Evolutionary conservation across 225 moss, liverwort and hornwort genomes (phyloP).

Genomic region (Anthoceros angustus): DNA sequence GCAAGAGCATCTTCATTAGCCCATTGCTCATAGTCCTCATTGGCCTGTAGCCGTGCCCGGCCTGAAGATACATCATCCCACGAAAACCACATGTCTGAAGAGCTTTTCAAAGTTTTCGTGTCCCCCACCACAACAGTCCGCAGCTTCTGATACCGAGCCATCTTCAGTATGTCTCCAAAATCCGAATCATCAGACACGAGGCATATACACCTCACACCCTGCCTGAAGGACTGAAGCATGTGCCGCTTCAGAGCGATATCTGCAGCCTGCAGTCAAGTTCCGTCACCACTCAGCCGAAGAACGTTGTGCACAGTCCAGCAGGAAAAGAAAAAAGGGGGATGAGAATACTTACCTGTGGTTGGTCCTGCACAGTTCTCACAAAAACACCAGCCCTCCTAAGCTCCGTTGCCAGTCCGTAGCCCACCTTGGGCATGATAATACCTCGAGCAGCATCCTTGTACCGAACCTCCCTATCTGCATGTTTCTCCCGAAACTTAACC

Average conservation of each 20-base stretch:
- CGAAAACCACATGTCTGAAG: conserved; percentile 49
- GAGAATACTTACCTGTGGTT: conserved; percentile 31
- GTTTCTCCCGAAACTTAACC: conserved; percentile 40
- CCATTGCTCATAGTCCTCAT: conserved; percentile 40
- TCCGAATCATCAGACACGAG: conserved; percentile 86
- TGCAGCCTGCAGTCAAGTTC: conserved; percentile 1
- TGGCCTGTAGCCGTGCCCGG: conserved; percentile 33
- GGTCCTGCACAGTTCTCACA: conserved; percentile 74
- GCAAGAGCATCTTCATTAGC: conserved; percentile 33
- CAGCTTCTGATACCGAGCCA: conserved; percentile 41
- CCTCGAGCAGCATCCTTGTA: conserved; percentile 50
- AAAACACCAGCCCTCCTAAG: conserved; percentile 66
- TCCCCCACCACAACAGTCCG: conserved; percentile 71
- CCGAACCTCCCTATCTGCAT: conserved; percentile 40
- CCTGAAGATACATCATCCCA: conserved; percentile 91
- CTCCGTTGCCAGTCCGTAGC: conserved; percentile 65
- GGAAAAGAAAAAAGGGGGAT: background rate
- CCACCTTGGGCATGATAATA: conserved; percentile 51
- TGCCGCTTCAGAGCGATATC: conserved; percentile 3
- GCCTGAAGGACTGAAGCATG: conserved; percentile 2
- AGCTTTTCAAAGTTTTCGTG: conserved; percentile 40
- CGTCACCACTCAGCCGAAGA: background rate
- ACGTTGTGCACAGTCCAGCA: background rate
- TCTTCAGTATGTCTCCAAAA: conserved; percentile 44
- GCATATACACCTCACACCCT: conserved; percentile 52